Percentiles rank a stretch among this genome's conserved stretches.
Conservation (phyloP, 2,329 filamentous ascomycete genomes). For the Myotisia sp. region DNA sequence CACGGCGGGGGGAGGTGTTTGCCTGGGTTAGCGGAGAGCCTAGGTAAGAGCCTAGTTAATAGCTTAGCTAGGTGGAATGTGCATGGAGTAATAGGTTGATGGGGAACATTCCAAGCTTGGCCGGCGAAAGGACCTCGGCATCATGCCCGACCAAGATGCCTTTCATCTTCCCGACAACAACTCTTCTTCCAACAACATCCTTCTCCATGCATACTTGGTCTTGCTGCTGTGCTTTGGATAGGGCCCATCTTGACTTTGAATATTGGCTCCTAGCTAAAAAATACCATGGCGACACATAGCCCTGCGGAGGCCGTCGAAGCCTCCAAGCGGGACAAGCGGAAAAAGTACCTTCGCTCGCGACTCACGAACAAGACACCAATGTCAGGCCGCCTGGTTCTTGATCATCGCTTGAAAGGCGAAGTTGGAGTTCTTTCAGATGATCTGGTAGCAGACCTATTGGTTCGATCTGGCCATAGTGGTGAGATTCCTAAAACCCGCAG, state of each 20-base stretch:
- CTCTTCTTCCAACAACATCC: not conserved
- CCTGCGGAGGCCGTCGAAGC: not conserved
- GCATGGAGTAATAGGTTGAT: too few species aligned
- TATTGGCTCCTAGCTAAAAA: too few species aligned
- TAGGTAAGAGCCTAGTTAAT: too few species aligned
- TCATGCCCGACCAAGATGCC: not conserved
- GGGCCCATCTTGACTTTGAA: not conserved
- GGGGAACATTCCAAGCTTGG: too few species aligned
- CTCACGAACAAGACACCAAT: conserved; percentile 42
- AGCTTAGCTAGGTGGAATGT: too few species aligned
- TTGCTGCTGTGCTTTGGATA: not conserved
- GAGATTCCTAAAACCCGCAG: conserved; percentile 10
- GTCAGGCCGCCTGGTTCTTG: conserved; percentile 65
- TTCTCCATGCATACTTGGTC: not conserved
- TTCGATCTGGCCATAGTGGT: conserved; percentile 41
- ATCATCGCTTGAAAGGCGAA: conserved; percentile 73
- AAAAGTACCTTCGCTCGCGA: conserved; percentile 6
- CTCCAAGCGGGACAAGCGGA: conserved; percentile 5
- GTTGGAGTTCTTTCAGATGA: conserved; percentile 77
- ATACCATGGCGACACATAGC: conserved; percentile 1
- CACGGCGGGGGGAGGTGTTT: too few species aligned
- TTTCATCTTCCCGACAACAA: not conserved
- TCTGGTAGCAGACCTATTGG: conserved; percentile 68
- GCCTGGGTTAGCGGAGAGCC: too few species aligned
- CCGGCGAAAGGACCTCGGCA: conserved; percentile 5